Evolutionary conservation across 176 grass and related monocot species (phyloP).

Genomic region (Avena sativa): DNA sequence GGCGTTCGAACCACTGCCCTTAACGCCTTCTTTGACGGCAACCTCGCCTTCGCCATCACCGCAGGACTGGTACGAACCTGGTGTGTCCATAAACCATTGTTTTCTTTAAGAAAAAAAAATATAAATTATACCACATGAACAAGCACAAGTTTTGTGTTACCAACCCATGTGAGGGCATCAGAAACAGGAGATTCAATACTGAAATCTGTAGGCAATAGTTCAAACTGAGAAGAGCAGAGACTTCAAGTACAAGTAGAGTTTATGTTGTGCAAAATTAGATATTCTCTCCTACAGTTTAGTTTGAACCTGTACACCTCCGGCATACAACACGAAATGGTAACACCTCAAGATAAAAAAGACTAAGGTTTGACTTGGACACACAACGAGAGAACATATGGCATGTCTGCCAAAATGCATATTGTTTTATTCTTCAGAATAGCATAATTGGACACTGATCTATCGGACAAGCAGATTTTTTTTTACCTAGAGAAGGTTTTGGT

Average conservation of each 20-base stretch:
- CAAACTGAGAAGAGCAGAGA: neutral
- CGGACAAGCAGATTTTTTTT: neutral
- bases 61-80: no score
- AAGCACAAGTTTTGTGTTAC: no score
- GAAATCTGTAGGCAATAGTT: conserved; percentile 6
- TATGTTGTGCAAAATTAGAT: neutral
- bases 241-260: neutral
- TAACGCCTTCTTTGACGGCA: no score
- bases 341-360: neutral
- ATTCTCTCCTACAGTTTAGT: neutral
- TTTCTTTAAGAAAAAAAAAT: no score
- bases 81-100: no score
- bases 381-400: neutral
- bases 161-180: no score
- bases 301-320: neutral
- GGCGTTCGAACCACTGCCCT: no score
- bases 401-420: neutral
- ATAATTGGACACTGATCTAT: neutral
- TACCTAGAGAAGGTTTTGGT: conserved; percentile 6
- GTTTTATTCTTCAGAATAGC: neutral
- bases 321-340: neutral
- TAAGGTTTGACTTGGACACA: neutral
- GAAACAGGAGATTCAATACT: neutral
- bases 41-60: no score
- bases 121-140: no score